These are phyloP conservation scores for Neocallimastix lanati DNA, from an alignment of 192 early-diverging fungal species.

Conservation along the genomic window DNA sequence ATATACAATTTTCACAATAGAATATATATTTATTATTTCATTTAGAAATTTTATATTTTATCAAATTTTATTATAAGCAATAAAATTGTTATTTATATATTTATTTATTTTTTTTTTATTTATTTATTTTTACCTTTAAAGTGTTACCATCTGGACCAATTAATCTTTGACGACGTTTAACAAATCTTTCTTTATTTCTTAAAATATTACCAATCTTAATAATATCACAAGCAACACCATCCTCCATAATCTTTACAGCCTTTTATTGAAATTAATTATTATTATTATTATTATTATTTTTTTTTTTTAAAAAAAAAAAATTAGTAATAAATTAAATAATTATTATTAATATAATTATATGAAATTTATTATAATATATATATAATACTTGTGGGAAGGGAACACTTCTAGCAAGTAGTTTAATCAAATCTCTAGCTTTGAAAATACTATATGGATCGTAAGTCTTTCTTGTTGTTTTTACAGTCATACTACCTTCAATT, in stretches of 20 bases:
- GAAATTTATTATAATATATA: too few species aligned
- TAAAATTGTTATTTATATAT: too few species aligned
- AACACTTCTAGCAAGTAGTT: constrained; percentile 81
- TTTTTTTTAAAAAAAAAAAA: too few species aligned
- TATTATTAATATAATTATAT: too few species aligned
- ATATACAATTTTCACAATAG: too few species aligned
- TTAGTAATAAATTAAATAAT: too few species aligned
- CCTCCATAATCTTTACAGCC: constrained; percentile 77
- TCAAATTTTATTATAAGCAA: too few species aligned
- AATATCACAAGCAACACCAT: constrained; percentile 79
- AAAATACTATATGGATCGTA: constrained; percentile 46
- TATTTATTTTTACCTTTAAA: constrained; percentile 67
- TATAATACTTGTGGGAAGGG: constrained; percentile 78
- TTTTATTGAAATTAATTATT: constrained; percentile 9
- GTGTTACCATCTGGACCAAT: constrained; percentile 92
- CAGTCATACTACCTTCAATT: constrained; percentile 94
- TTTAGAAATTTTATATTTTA: too few species aligned
- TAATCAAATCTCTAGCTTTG: constrained; percentile 73
- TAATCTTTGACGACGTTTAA: constrained; percentile 84
- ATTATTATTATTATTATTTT: too few species aligned
- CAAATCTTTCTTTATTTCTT: constrained; percentile 91
- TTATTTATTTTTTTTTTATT: too few species aligned
- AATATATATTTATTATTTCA: too few species aligned
- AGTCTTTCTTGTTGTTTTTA: constrained; percentile 88
- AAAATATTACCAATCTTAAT: constrained; percentile 94